These are phyloP conservation scores for Cryptomeria japonica DNA, from an alignment of 75 land plant genomes.

Conservation along the genomic window DNA sequence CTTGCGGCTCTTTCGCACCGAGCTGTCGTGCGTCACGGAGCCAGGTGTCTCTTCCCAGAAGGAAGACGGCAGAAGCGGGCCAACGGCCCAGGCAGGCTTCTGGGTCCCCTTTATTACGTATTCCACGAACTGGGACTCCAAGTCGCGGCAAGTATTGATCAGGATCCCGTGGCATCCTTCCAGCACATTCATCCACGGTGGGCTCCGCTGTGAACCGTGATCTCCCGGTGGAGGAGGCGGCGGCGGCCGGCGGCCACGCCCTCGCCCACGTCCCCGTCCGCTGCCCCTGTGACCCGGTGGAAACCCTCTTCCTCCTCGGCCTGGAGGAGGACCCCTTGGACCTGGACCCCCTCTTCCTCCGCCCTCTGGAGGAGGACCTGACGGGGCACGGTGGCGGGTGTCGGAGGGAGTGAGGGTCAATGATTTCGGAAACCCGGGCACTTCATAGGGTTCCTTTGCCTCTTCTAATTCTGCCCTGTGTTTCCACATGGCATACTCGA, in stretches of 20 bases:
- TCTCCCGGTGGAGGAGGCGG: neutral
- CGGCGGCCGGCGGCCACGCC: slow-evolving; percentile 4
- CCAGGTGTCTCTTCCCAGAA: slow-evolving; percentile 19
- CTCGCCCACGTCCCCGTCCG: slow-evolving; percentile 1
- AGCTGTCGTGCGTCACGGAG: slow-evolving; percentile 18
- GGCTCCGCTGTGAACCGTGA: neutral
- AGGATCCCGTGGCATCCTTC: slow-evolving; percentile 19
- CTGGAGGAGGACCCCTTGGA: neutral
- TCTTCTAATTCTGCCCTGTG: neutral
- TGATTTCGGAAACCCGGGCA: neutral
- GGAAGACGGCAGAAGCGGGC: slow-evolving; percentile 41
- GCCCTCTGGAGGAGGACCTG: neutral
- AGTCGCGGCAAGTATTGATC: slow-evolving; percentile 43
- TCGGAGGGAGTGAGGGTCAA: neutral
- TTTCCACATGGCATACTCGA: slow-evolving; percentile 30
- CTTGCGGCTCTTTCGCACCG: slow-evolving; percentile 13
- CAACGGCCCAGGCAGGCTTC: slow-evolving; percentile 43
- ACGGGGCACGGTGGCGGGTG: neutral
- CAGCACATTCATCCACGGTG: slow-evolving; percentile 14
- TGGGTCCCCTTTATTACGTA: slow-evolving; percentile 21
- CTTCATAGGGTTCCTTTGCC: neutral
- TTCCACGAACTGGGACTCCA: slow-evolving; percentile 41
- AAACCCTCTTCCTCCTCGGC: slow-evolving; percentile 12
- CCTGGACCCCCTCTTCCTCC: slow-evolving; percentile 16
- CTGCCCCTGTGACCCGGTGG: slow-evolving; percentile 19